Conservation (phyloP, 441 rosid species). For the Aquilaria agallochum region DNA sequence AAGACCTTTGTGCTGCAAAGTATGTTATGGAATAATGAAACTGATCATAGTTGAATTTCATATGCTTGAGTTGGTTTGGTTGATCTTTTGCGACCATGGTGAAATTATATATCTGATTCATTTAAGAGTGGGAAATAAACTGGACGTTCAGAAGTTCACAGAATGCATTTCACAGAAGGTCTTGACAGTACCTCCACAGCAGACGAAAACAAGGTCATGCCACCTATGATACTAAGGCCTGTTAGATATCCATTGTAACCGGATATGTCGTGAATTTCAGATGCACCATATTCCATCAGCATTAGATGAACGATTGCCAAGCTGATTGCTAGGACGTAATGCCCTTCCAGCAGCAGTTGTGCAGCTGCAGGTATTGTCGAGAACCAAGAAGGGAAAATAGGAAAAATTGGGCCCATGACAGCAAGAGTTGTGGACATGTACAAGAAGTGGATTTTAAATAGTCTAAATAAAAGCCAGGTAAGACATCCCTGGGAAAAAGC, state of each 20-base stretch:
- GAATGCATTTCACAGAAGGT: background rate
- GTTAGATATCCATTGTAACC: slow-evolving; percentile 79
- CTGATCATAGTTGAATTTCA: background rate
- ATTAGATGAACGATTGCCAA: slow-evolving; percentile 58
- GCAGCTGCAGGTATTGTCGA: slow-evolving; percentile 74
- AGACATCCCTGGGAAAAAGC: slow-evolving; percentile 92
- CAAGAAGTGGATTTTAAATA: slow-evolving; percentile 72
- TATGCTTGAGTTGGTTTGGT: too few relatives aligned
- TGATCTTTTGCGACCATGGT: too few relatives aligned
- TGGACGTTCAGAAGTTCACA: background rate
- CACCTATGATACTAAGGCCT: slow-evolving; percentile 93
- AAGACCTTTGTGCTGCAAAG: too few relatives aligned
- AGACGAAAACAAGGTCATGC: slow-evolving; percentile 90
- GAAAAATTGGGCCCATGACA: slow-evolving; percentile 63
- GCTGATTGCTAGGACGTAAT: slow-evolving; percentile 56
- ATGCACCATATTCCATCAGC: slow-evolving; percentile 73
- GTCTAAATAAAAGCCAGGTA: slow-evolving; percentile 86
- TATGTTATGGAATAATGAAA: too few relatives aligned
- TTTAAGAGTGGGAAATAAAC: too few relatives aligned
- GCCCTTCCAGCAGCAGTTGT: slow-evolving; percentile 65
- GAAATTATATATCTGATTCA: too few relatives aligned
- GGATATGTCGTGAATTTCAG: slow-evolving; percentile 87
- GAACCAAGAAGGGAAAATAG: slow-evolving; percentile 81
- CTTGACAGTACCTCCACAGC: slow-evolving; percentile 65
- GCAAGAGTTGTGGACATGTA: slow-evolving; percentile 83